Evolutionary conservation across 305 asterid genomes (phyloP).

Genomic region (Plantago coronopus): DNA sequence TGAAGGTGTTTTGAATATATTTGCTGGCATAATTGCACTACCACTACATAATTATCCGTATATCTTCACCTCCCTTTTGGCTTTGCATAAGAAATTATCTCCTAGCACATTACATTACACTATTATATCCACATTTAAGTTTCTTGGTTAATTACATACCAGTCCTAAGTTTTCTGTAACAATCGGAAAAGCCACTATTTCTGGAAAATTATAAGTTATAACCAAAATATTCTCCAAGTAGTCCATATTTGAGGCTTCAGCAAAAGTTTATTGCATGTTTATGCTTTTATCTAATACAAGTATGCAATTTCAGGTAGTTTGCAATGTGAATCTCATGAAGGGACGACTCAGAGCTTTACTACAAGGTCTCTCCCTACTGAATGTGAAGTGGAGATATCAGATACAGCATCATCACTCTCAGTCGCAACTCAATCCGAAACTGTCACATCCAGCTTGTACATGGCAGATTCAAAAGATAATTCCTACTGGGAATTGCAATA

Average conservation of each 20-base stretch:
- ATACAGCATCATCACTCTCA: constrained; percentile 71
- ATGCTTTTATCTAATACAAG: constrained; percentile 9
- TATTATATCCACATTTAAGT: no score
- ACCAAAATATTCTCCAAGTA: no score
- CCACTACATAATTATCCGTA: background rate
- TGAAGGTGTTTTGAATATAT: no score
- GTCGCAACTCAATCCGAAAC: constrained; percentile 39
- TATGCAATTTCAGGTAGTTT: constrained; percentile 42
- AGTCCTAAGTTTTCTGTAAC: no score
- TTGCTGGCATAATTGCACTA: background rate
- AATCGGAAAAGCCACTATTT: no score
- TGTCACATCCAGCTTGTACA: constrained; percentile 32
- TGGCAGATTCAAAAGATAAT: constrained; percentile 35
- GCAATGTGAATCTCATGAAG: constrained; percentile 41
- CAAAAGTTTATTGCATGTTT: no score
- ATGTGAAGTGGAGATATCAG: constrained; percentile 61
- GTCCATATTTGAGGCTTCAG: no score
- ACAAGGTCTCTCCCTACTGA: constrained; percentile 35
- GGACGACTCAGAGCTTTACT: constrained; percentile 43
- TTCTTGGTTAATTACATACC: no score
- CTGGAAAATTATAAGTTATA: no score
- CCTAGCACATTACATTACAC: background rate
- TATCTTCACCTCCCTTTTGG: background rate
- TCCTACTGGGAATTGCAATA: constrained; percentile 63
- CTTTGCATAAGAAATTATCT: background rate